A percentile compares a stretch with the other conserved stretches of the same genome.
Conservation (phyloP, 2,329 filamentous ascomycete genomes). For the Alternaria incomplexa region DNA sequence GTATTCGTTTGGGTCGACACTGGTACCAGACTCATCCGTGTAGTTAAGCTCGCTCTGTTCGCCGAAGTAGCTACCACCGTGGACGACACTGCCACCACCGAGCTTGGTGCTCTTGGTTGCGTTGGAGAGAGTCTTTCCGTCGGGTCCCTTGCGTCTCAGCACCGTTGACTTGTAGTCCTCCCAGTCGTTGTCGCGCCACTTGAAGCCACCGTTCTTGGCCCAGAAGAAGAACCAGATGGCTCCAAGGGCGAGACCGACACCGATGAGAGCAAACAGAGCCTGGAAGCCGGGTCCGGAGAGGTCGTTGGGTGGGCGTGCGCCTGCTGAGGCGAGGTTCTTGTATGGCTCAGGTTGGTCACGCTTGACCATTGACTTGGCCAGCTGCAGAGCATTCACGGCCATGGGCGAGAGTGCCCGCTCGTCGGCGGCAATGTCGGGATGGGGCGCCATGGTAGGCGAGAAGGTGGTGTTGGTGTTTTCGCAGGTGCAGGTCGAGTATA, state of each 20-base stretch:
- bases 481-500: slow-evolving; percentile 3
- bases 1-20: slow-evolving; percentile 51
- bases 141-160: slow-evolving; percentile 83
- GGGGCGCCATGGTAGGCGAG: slow-evolving; percentile 38
- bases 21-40: slow-evolving; percentile 54
- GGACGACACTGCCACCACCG: slow-evolving; percentile 82
- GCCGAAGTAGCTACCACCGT: slow-evolving; percentile 62
- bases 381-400: slow-evolving; percentile 34
- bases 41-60: slow-evolving; percentile 49
- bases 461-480: slow-evolving; percentile 13
- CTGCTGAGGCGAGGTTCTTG: slow-evolving; percentile 37
- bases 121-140: slow-evolving; percentile 83
- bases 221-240: slow-evolving; percentile 97
- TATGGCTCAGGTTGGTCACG: slow-evolving; percentile 22
- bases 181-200: slow-evolving; percentile 87
- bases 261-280: slow-evolving; percentile 83
- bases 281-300: slow-evolving; percentile 70
- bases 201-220: slow-evolving; percentile 94
- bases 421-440: slow-evolving; percentile 32
- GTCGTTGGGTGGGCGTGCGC: slow-evolving; percentile 43
- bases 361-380: slow-evolving; percentile 39
- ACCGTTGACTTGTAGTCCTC: slow-evolving; percentile 98
- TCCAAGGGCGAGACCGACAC: slow-evolving; percentile 73
- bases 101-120: slow-evolving; percentile 82
- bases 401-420: slow-evolving; percentile 37